A percentile compares a stretch with the other conserved stretches of the same genome.
These are phyloP conservation scores for Saccharomyces hybrid DNA, from an alignment of 1,139 yeast species.

Conservation along the genomic window DNA sequence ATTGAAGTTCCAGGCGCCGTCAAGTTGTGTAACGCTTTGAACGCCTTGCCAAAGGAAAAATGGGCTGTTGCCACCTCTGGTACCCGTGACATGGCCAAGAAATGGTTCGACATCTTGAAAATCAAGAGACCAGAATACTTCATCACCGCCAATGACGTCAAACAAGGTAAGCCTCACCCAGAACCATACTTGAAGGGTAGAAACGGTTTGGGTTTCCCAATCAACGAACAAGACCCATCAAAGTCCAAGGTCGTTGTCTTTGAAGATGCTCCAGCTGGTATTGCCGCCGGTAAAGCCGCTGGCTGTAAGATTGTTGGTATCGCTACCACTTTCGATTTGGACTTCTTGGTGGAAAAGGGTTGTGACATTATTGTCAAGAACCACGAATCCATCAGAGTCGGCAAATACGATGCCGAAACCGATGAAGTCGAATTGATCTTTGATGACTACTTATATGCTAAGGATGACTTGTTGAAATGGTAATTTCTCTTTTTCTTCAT, in stretches of 20 bases:
- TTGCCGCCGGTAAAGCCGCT: conserved; percentile 76
- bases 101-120: conserved; percentile 46
- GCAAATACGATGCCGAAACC: conserved; percentile 33
- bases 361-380: conserved; percentile 78
- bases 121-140: conserved; percentile 62
- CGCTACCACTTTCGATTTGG: conserved; percentile 71
- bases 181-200: conserved; percentile 71
- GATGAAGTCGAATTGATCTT: conserved; percentile 35
- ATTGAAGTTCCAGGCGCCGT: too few relatives aligned
- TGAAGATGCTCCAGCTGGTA: conserved; percentile 42
- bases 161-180: conserved; percentile 79
- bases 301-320: conserved; percentile 82
- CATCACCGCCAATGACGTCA: conserved; percentile 74
- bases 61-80: too few relatives aligned
- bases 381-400: conserved; percentile 45
- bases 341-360: conserved; percentile 64
- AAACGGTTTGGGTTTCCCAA: conserved; percentile 49
- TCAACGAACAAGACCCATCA: conserved; percentile 34
- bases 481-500: conserved; percentile 11
- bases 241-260: conserved; percentile 32
- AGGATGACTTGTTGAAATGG: conserved; percentile 34
- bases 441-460: conserved; percentile 35
- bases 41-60: too few relatives aligned
- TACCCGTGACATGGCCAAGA: too few relatives aligned
- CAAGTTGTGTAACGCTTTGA: too few relatives aligned